These are phyloP conservation scores for Pleurotus giganteus DNA, from an alignment of 768 basidiomycete genomes.

Conservation along the genomic window DNA sequence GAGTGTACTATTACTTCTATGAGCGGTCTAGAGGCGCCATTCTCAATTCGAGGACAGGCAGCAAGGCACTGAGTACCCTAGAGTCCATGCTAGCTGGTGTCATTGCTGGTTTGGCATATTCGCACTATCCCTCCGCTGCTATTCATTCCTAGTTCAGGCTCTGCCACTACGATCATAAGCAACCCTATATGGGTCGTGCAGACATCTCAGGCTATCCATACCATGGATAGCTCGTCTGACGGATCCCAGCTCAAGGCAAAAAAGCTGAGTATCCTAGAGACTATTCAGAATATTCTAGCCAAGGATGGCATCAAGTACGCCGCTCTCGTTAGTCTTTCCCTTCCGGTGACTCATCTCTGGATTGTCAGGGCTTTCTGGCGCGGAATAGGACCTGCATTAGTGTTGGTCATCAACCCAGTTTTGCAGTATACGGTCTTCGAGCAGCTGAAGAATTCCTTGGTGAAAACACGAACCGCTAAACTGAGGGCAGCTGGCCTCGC, in stretches of 20 bases:
- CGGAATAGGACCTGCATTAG: slow-evolving; percentile 79
- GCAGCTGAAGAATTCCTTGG: neutral
- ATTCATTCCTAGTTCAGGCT: slow-evolving; percentile 45
- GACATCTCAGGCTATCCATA: slow-evolving; percentile 79
- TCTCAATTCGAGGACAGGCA: slow-evolving; percentile 50
- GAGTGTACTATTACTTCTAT: slow-evolving; percentile 93
- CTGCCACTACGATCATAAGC: slow-evolving; percentile 82
- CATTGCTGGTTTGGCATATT: slow-evolving; percentile 63
- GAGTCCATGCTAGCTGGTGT: slow-evolving; percentile 90
- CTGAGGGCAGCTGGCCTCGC: slow-evolving; percentile 1
- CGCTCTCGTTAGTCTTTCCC: slow-evolving; percentile 24
- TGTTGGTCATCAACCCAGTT: slow-evolving; percentile 79
- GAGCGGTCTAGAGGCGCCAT: slow-evolving; percentile 64
- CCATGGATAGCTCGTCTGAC: slow-evolving; percentile 34
- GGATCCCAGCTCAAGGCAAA: slow-evolving; percentile 15
- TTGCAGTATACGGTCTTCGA: slow-evolving; percentile 29
- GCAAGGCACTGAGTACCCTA: slow-evolving; percentile 74
- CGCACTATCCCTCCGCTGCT: neutral
- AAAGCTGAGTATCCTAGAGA: slow-evolving; percentile 67
- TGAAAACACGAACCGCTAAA: slow-evolving; percentile 2
- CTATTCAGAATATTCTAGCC: slow-evolving; percentile 78
- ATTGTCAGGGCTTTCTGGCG: slow-evolving; percentile 21
- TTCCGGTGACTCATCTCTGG: neutral
- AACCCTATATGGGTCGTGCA: slow-evolving; percentile 99
- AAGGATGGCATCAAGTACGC: slow-evolving; percentile 77